Percentiles rank a stretch among this genome's conserved stretches.
phyloP scores from a whole-genome alignment of 352 stramenopile species.

The Hyaloperonospora brassicae region DNA sequence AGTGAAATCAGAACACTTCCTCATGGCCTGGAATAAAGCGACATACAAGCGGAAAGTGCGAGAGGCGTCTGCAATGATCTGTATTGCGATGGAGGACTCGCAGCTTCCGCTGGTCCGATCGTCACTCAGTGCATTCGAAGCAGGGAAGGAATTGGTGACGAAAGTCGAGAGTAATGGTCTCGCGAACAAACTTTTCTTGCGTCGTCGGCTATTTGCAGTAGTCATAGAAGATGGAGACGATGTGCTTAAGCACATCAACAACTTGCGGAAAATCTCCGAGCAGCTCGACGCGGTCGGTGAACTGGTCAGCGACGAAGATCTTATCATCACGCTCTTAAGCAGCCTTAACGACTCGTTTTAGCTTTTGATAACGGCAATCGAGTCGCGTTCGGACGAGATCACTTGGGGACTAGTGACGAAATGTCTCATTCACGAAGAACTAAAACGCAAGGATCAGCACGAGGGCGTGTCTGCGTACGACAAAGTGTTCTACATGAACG shows the following conservation, averaged over 20 bases:
- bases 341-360: not conserved
- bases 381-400: not conserved
- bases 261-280: not conserved
- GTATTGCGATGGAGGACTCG: not conserved
- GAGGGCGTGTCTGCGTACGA: not conserved
- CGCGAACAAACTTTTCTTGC: not conserved
- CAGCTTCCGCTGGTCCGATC: not conserved
- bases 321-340: not conserved
- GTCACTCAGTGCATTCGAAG: not conserved
- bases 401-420: not conserved
- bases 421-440: not conserved
- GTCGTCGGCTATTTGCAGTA: not conserved
- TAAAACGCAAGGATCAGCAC: not conserved
- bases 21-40: not conserved
- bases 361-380: not conserved
- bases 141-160: not conserved
- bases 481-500: not conserved
- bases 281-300: not conserved
- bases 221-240: not conserved
- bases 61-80: not conserved
- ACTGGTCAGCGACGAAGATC: not conserved
- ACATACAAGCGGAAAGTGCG: slow-evolving; percentile 1
- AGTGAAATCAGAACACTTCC: not conserved
- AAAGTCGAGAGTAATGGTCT: not conserved
- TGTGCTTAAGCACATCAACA: slow-evolving; percentile 1